These are phyloP conservation scores for Hirsutella minnesotensis DNA, from an alignment of 2,329 filamentous ascomycete species.

Conservation along the genomic window DNA sequence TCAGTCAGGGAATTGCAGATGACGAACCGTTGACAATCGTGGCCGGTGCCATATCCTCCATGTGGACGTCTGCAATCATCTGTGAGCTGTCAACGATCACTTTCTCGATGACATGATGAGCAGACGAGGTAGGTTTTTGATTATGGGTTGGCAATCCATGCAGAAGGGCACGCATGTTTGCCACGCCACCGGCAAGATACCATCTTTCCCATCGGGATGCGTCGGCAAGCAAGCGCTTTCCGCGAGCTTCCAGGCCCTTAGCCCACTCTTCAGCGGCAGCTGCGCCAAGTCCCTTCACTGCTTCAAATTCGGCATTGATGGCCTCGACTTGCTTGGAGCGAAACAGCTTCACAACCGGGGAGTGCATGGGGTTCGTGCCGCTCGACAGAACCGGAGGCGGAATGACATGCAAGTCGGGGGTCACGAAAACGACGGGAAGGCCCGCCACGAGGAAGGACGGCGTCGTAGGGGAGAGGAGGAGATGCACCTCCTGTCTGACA, in stretches of 20 bases:
- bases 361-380: slow-evolving; percentile 29
- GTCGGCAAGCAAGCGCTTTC: slow-evolving; percentile 47
- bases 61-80: too few species aligned
- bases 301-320: slow-evolving; percentile 49
- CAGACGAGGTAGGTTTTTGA: not conserved
- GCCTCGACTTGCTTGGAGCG: slow-evolving; percentile 49
- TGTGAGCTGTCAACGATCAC: not conserved
- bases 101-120: not conserved
- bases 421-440: slow-evolving; percentile 58
- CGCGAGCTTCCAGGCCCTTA: slow-evolving; percentile 57
- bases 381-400: slow-evolving; percentile 42
- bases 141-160: slow-evolving; percentile 1
- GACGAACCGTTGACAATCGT: too few species aligned
- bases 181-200: slow-evolving; percentile 36
- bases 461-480: slow-evolving; percentile 49
- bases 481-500: slow-evolving; percentile 51
- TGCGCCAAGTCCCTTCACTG: slow-evolving; percentile 53
- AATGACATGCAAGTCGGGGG: slow-evolving; percentile 47
- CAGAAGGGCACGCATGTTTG: slow-evolving; percentile 20
- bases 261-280: slow-evolving; percentile 66
- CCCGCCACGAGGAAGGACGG: slow-evolving; percentile 53
- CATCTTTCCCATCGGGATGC: slow-evolving; percentile 66
- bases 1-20: too few species aligned
- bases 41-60: too few species aligned
- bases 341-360: slow-evolving; percentile 54